phyloP scores from a whole-genome alignment of 1,284 basidiomycete genomes.

The Microbotryum lychnidis-dioicae region DNA sequence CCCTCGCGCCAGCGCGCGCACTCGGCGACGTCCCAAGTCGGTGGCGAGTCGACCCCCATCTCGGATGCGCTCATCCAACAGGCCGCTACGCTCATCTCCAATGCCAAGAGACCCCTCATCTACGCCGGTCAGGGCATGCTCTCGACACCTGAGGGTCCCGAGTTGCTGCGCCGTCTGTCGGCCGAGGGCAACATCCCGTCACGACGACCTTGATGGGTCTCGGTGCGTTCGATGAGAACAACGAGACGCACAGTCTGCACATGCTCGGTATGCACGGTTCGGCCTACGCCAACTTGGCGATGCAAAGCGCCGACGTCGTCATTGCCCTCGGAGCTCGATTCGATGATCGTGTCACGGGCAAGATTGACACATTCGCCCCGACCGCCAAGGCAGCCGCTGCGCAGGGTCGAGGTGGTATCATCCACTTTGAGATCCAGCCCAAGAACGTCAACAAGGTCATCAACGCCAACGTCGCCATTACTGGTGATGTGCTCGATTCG shows the following conservation, averaged over 20 bases:
- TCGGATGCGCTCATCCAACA: constrained; percentile 51
- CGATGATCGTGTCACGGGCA: constrained; percentile 96
- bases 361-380: constrained; percentile 80
- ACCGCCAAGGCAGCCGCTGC: constrained; percentile 78
- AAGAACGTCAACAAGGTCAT: constrained; percentile 99
- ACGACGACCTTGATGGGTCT: constrained; percentile 94
- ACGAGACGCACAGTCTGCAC: constrained; percentile 71
- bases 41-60: constrained; percentile 24
- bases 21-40: constrained; percentile 25
- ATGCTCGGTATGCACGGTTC: constrained; percentile 99
- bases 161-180: constrained; percentile 69
- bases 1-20: constrained; percentile 24
- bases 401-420: constrained; percentile 85
- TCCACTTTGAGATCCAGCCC: constrained; percentile 97
- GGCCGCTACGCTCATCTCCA: constrained; percentile 84
- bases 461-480: constrained; percentile 83
- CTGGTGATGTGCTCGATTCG: constrained; percentile 85
- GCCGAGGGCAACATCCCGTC: constrained; percentile 85
- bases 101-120: constrained; percentile 81
- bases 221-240: constrained; percentile 86
- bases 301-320: constrained; percentile 95
- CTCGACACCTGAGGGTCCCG: constrained; percentile 70
- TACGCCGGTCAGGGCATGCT: constrained; percentile 92
- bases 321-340: constrained; percentile 94
- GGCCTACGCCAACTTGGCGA: constrained; percentile 94